phyloP scores from a whole-genome alignment of 257 asterid genomes.

The Nicotiana benthamiana region DNA sequence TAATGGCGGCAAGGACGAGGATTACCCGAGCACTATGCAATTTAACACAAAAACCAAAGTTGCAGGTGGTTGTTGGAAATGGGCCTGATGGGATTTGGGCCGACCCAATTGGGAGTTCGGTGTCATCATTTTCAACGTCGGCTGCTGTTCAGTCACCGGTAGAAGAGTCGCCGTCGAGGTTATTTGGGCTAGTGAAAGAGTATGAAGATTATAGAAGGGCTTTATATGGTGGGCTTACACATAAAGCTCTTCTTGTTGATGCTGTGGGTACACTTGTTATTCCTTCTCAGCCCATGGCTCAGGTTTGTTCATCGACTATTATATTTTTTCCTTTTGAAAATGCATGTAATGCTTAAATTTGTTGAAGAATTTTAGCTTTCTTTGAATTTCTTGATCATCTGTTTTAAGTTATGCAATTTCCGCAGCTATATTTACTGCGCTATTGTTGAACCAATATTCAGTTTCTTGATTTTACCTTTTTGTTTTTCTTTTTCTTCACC shows the following conservation, averaged over 20 bases:
- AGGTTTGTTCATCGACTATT: slow-evolving; percentile 34
- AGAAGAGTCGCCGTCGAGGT: slow-evolving; percentile 16
- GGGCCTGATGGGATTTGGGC: neutral
- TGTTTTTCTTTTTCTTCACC: neutral
- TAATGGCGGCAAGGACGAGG: slow-evolving; percentile 11
- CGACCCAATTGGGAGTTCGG: neutral
- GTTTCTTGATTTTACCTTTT: neutral
- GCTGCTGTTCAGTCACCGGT: slow-evolving; percentile 7
- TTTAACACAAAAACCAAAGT: neutral
- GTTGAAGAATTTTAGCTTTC: neutral
- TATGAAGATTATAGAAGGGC: slow-evolving; percentile 87
- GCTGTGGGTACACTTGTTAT: slow-evolving; percentile 92
- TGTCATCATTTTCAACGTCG: slow-evolving; percentile 12
- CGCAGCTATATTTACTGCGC: neutral
- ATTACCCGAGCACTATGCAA: neutral
- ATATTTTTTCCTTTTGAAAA: too few species aligned
- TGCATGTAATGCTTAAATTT: neutral
- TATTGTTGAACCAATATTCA: neutral
- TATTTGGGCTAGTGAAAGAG: slow-evolving; percentile 57
- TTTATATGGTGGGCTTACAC: slow-evolving; percentile 83
- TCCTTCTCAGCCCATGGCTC: slow-evolving; percentile 99
- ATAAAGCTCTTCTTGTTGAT: slow-evolving; percentile 88
- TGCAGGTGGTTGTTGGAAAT: neutral
- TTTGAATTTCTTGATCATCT: neutral
- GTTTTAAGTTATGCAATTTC: neutral